These are phyloP conservation scores for Cryptococcus wingfieldii DNA, from an alignment of 1,284 basidiomycete genomes.

Conservation along the genomic window DNA sequence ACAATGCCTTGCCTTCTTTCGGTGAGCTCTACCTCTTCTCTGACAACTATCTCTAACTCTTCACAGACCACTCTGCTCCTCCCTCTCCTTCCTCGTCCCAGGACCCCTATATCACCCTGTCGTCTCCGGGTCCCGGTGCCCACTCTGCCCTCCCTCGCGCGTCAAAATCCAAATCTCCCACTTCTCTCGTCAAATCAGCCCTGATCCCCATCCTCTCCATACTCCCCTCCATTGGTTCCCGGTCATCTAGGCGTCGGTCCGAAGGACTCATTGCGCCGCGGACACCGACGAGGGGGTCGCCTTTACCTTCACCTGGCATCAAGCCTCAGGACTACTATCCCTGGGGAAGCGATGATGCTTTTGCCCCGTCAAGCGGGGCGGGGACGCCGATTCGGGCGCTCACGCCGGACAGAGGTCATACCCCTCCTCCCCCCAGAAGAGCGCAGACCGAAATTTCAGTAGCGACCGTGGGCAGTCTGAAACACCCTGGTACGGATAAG, in stretches of 20 bases:
- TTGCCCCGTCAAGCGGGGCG: background rate
- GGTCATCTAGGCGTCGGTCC: conserved; percentile 30
- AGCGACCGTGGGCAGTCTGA: background rate
- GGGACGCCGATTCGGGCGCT: background rate
- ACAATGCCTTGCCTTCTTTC: conserved; percentile 74
- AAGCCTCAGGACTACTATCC: conserved; percentile 32
- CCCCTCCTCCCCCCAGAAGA: conserved; percentile 30
- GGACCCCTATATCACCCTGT: conserved; percentile 24
- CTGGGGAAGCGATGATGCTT: conserved; percentile 20
- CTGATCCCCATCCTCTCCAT: conserved; percentile 51
- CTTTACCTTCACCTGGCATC: conserved; percentile 31
- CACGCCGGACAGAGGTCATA: conserved; percentile 4
- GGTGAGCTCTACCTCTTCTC: conserved; percentile 28
- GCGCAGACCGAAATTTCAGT: conserved; percentile 27
- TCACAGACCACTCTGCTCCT: conserved; percentile 19
- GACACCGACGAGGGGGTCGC: conserved; percentile 42
- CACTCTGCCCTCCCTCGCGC: background rate
- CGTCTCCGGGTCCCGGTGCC: conserved; percentile 10
- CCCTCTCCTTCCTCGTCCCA: conserved; percentile 20
- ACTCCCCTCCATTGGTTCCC: conserved; percentile 37
- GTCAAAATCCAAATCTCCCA: conserved; percentile 34
- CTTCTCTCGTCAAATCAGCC: conserved; percentile 63
- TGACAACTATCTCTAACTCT: background rate
- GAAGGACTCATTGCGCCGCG: conserved; percentile 64
- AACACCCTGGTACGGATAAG: conserved; percentile 2